Percentiles rank a stretch among this genome's conserved stretches.
Conservation (phyloP, 73 alveolate species). For the Paramecium bursaria region DNA sequence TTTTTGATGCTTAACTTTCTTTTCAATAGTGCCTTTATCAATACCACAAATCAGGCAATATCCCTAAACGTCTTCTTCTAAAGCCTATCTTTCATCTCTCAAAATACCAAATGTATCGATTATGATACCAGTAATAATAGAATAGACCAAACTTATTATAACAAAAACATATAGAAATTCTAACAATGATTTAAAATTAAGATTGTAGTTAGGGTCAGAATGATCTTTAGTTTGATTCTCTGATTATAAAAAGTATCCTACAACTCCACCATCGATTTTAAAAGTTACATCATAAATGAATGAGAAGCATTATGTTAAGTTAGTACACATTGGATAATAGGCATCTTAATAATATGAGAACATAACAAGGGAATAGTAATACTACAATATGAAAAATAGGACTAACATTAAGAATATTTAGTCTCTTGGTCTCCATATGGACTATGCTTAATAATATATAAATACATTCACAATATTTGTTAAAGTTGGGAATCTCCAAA, state of each 20-base stretch:
- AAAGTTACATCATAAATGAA: conserved; percentile 82
- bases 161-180: conserved; percentile 67
- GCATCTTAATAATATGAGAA: conserved; percentile 49
- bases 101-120: conserved; percentile 95
- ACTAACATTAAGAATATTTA: conserved; percentile 74
- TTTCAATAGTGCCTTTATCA: conserved; percentile 70
- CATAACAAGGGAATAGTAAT: conserved; percentile 73
- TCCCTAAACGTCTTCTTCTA: conserved; percentile 85
- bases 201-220: background rate
- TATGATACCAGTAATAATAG: conserved; percentile 83
- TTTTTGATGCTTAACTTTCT: conserved; percentile 54
- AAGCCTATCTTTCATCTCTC: conserved; percentile 89
- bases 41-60: conserved; percentile 95
- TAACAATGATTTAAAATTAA: conserved; percentile 46
- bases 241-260: conserved; percentile 61
- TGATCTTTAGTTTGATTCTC: conserved; percentile 10
- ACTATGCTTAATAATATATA: conserved; percentile 24
- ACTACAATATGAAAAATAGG: conserved; percentile 75
- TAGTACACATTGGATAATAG: conserved; percentile 69
- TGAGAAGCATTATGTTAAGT: conserved; percentile 75
- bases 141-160: conserved; percentile 60
- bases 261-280: conserved; percentile 87
- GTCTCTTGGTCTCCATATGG: conserved; percentile 83
- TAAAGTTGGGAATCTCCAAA: conserved; percentile 77
- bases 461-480: conserved; percentile 77